phyloP scores from a whole-genome alignment of 2,329 filamentous ascomycete species.

The Apiospora malaysiana region DNA sequence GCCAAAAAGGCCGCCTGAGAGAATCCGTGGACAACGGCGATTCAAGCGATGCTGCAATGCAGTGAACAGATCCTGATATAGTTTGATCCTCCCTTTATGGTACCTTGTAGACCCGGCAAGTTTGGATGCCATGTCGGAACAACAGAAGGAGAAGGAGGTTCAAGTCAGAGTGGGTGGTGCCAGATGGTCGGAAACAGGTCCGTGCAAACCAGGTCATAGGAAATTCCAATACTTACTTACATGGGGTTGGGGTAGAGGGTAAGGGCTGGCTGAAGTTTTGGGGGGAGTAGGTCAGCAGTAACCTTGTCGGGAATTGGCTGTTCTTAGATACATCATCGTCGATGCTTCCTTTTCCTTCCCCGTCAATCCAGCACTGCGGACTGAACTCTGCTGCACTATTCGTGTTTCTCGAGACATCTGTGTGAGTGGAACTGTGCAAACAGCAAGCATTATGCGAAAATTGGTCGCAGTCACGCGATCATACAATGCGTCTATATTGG shows the following conservation, averaged over 20 bases:
- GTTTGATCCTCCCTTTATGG: neutral
- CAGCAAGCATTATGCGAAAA: neutral
- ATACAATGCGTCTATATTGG: constrained; percentile 1
- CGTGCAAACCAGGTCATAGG: neutral
- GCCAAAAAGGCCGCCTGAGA: neutral
- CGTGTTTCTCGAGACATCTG: neutral
- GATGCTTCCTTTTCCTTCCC: no score
- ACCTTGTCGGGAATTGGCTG: neutral
- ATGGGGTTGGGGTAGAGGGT: neutral
- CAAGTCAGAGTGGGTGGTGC: neutral
- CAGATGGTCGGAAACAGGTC: constrained; percentile 3
- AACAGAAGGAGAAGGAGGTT: neutral
- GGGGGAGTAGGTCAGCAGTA: neutral
- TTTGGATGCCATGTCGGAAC: neutral
- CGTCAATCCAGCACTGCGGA: neutral
- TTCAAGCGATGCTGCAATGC: neutral
- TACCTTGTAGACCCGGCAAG: neutral
- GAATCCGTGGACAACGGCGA: neutral
- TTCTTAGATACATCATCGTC: neutral
- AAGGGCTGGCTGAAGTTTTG: neutral
- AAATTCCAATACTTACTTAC: neutral
- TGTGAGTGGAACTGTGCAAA: neutral
- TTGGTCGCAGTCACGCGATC: constrained; percentile 9
- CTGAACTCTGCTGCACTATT: neutral
- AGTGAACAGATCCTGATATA: neutral